Base-by-base conservation (phyloP, 768 basidiomycete species). In the Russula ochroleuca region DNA sequence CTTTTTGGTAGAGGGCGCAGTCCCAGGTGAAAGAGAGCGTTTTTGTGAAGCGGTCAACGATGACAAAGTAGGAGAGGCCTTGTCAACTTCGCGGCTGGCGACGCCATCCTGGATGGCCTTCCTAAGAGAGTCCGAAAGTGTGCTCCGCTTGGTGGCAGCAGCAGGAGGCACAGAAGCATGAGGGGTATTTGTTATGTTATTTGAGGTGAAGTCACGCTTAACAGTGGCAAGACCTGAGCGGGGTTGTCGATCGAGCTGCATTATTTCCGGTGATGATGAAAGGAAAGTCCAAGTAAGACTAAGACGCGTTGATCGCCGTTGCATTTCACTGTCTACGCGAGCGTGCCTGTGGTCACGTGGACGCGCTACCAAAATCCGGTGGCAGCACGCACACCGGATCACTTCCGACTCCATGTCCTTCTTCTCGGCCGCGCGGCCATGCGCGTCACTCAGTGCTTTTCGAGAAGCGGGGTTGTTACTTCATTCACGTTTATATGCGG, bases 211-310 rank as follows among this genome's bases (percentile, higher is more conserved):
- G 72, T 90, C 84, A 62, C 90, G 81, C 66, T 79, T 78, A 50
- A 90, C 65, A 1, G 79, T 78, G 40, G 81, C 75, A 25, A 91
- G 79, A 1, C 88, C 89, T 0, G 88, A 90, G 67, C 72, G 72
- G 2, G 71, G 70, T 50, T 74, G 73, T 53, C 61, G 63, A 45
- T 62, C 56, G 31, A 40, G 38, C 28, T 61, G 62, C 17, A 58
- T 57, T 53, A 68, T 57, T 17, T 37, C 23, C 33, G 13, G 40
- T 25, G 25, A 35, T 13, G 63, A 37, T 41, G 52, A 14, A 60
- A 28, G 57, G 52, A 47, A 19, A 17, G 38, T 25, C 33, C 25
- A 40, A 21, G n/a, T n/a, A n/a, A n/a, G n/a, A n/a, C n/a, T 15
- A n/a, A 15, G n/a, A 11, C 43, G 25, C 51, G 62, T 62, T 50